These are phyloP conservation scores for Zygosaccharomyces pseudobailii DNA, from an alignment of 1,139 yeast genomes.

Conservation along the genomic window DNA sequence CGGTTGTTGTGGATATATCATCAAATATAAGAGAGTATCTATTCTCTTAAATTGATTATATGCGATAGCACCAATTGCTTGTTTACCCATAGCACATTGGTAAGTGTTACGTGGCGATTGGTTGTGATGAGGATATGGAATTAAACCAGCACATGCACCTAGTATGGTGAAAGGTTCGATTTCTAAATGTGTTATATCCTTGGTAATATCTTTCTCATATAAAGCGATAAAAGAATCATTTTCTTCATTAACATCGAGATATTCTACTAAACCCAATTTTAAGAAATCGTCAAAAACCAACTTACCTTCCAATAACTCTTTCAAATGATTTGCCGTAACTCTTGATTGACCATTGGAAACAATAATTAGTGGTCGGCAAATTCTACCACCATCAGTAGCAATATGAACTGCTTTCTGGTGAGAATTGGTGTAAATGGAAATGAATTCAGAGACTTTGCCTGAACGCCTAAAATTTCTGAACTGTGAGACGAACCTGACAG, in stretches of 20 bases:
- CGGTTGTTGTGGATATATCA: constrained; percentile 99
- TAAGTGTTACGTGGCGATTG: constrained; percentile 98
- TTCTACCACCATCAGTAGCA: constrained; percentile 99
- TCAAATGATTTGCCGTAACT: constrained; percentile 68
- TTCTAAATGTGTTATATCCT: constrained; percentile 79
- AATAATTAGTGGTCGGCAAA: constrained; percentile 93
- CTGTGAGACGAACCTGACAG: constrained; percentile 68
- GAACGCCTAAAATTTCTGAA: constrained; percentile 79
- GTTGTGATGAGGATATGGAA: constrained; percentile 99
- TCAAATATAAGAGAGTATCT: constrained; percentile 84
- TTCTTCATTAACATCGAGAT: constrained; percentile 95
- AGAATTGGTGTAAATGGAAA: constrained; percentile 81
- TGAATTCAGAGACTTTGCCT: constrained; percentile 84
- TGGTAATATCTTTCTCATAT: constrained; percentile 61
- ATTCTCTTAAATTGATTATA: constrained; percentile 94
- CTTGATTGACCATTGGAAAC: constrained; percentile 66
- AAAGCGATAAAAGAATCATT: constrained; percentile 91
- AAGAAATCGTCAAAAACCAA: constrained; percentile 89
- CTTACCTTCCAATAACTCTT: constrained; percentile 56
- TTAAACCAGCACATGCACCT: constrained; percentile 98
- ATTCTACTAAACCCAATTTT: constrained; percentile 82
- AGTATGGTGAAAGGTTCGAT: constrained; percentile 94
- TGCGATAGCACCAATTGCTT: constrained; percentile 98
- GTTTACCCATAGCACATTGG: constrained; percentile 99
- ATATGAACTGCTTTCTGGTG: constrained; percentile 93